A percentile compares a stretch with the other conserved stretches of the same genome.
Conservation (phyloP, 169 alveolate species). For the Plasmodium billcollinsi region DNA sequence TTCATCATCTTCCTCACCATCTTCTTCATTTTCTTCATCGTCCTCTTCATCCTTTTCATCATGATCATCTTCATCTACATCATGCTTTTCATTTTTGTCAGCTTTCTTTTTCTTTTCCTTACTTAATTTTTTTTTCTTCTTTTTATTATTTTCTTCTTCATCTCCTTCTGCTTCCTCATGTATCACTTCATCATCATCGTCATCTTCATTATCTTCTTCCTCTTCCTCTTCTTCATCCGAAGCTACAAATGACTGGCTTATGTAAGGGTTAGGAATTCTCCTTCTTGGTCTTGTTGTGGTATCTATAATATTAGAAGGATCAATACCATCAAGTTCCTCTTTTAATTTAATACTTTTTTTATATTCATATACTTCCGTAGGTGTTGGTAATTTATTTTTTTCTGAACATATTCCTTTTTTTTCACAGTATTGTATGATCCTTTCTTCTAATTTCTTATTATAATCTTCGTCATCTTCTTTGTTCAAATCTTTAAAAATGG, state of each 20-base stretch:
- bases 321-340: slow-evolving; percentile 76
- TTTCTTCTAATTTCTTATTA: slow-evolving; percentile 54
- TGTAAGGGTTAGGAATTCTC: slow-evolving; percentile 38
- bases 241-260: slow-evolving; percentile 11
- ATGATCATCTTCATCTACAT: slow-evolving; percentile 22
- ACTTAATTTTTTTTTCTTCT: not conserved
- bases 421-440: slow-evolving; percentile 57
- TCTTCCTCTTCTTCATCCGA: slow-evolving; percentile 64
- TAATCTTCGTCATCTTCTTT: slow-evolving; percentile 67
- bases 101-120: not conserved
- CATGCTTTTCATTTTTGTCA: slow-evolving; percentile 9
- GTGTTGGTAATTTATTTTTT: slow-evolving; percentile 46
- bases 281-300: slow-evolving; percentile 69
- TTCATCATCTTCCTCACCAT: slow-evolving; percentile 6
- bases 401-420: slow-evolving; percentile 60
- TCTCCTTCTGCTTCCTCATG: slow-evolving; percentile 17
- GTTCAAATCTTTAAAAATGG: slow-evolving; percentile 61
- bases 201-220: slow-evolving; percentile 15
- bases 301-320: slow-evolving; percentile 63
- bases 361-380: slow-evolving; percentile 65
- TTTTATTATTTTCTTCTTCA: not conserved
- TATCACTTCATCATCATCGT: slow-evolving; percentile 12
- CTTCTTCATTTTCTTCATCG: not conserved
- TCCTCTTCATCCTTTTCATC: slow-evolving; percentile 11
- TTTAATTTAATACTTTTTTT: slow-evolving; percentile 47